Conservation (phyloP, 2,329 filamentous ascomycete species). For the Pseudogymnoascus sp. region DNA sequence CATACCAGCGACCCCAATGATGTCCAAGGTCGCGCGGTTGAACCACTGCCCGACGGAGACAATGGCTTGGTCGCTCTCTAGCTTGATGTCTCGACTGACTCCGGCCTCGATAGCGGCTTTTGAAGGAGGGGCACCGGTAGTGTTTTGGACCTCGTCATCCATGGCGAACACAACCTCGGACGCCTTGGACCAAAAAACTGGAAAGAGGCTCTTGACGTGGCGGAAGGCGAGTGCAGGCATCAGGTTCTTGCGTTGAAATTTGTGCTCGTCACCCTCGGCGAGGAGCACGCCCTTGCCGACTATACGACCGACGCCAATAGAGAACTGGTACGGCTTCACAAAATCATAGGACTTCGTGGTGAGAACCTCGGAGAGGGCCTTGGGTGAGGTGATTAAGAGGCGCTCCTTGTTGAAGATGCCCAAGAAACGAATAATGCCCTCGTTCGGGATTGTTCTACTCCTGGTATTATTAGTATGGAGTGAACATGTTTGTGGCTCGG, state of each 20-base stretch:
- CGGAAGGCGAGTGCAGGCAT: constrained; percentile 80
- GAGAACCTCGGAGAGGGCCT: constrained; percentile 62
- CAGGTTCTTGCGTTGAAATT: constrained; percentile 67
- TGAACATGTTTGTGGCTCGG: constrained; percentile 31
- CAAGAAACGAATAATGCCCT: constrained; percentile 61
- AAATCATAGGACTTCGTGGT: constrained; percentile 64
- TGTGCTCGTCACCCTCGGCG: constrained; percentile 87
- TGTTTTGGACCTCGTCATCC: constrained; percentile 38
- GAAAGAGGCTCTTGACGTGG: constrained; percentile 77
- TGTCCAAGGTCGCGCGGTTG: constrained; percentile 63
- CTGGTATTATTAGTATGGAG: constrained; percentile 25
- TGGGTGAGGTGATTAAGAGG: constrained; percentile 52
- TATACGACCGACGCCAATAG: constrained; percentile 47
- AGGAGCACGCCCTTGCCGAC: constrained; percentile 67
- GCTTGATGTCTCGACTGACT: background rate
- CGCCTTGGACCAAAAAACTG: constrained; percentile 74
- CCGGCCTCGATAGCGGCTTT: constrained; percentile 17
- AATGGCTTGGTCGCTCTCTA: constrained; percentile 29
- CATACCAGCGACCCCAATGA: constrained; percentile 65
- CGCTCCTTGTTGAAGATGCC: constrained; percentile 55
- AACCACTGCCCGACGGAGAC: constrained; percentile 56
- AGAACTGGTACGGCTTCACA: constrained; percentile 44
- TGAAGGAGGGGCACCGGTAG: constrained; percentile 30
- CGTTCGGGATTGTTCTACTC: constrained; percentile 53
- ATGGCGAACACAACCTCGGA: constrained; percentile 59